Evolutionary conservation across 805 yeast species (phyloP).

Genomic region (Wickerhamia fluorescens): DNA sequence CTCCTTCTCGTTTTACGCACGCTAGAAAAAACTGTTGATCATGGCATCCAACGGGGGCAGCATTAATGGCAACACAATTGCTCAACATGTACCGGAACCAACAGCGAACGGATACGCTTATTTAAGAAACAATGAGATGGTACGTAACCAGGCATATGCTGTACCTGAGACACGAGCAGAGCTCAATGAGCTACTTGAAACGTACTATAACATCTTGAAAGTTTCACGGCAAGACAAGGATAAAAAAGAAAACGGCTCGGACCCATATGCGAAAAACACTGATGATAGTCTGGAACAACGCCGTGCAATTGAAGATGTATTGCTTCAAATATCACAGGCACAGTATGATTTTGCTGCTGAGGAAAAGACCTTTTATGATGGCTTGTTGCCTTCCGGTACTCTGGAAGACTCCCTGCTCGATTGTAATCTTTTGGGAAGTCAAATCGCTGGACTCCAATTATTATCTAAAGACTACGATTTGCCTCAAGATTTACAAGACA

Average conservation of each 20-base stretch:
- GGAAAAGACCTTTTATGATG: conserved; percentile 15
- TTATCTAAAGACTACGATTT: conserved; percentile 60
- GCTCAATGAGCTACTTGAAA: conserved; percentile 18
- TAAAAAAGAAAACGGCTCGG: conserved; percentile 2
- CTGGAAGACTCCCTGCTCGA: conserved; percentile 26
- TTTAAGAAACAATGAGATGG: too few species aligned
- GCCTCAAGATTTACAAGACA: conserved; percentile 44
- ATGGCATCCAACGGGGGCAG: too few species aligned
- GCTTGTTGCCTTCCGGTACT: conserved; percentile 9
- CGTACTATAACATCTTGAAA: conserved; percentile 17
- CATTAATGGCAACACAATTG: too few species aligned
- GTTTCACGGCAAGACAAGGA: conserved; percentile 11
- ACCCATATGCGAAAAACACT: conserved; percentile 5
- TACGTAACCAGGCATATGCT: too few species aligned
- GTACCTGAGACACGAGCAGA: conserved; percentile 20
- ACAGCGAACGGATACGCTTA: too few species aligned
- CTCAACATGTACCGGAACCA: too few species aligned
- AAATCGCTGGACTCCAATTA: conserved; percentile 56
- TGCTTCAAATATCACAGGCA: conserved; percentile 19
- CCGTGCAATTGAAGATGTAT: conserved; percentile 21
- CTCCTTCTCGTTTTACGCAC: too few species aligned
- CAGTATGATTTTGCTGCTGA: conserved; percentile 18
- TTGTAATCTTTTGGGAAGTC: conserved; percentile 43
- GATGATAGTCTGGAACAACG: conserved; percentile 20
- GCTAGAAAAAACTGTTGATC: too few species aligned